Base-by-base conservation (phyloP, 208 protist species). In the Leishmania guyanensis region DNA sequence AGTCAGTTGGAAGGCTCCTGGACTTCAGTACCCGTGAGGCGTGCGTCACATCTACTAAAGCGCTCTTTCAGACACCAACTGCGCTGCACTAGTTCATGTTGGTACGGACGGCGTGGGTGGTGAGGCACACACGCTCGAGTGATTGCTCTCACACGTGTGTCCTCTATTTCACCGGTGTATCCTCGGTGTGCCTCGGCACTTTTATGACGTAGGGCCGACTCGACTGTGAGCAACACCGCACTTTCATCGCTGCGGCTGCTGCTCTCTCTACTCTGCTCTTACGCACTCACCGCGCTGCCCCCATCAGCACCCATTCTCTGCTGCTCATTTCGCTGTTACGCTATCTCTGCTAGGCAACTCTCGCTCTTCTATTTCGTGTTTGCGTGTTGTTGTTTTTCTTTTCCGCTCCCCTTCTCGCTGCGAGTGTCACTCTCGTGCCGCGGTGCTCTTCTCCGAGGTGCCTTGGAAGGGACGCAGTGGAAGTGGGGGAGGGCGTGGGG, bases 11-110 rank as follows among this genome's bases (percentile, higher is more conserved):
- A 8, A 16, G 50, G n/a, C 5, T 92, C 5, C 71, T 94, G 2
- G 85, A 89, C 69, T 94, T 92, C 43, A 89, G 85, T 50, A 90
- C 82, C 12, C 79, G 80, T 17, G 84, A 87, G 5, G 76, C 74
- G 2, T 86, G 90, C 75, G 33, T 1, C 33, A 64, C 64, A 29
- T 88, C 75, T 14, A 79, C 66, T 26, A 83, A 85, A 39, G 50
- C 36, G 12, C 80, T 87, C 73, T 92, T 89, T 73, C 70, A 65
- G 50, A 39, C 71, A 50, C 68, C 10, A 29, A 46, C 71, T 26
- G 51, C 71, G 29, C 33, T 51, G n/a, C 51, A 26, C 51, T 33
- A 73, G 46, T 6, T 29, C 9, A 33, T 29, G 9, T 3, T 54
- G 33, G 17, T 70, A 36, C 65, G 36, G 65, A 48, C 36, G 65